Percentiles rank a stretch among this genome's conserved stretches.
Conservation (phyloP, 768 basidiomycete species). For the Boletus rufocinnamomeus region DNA sequence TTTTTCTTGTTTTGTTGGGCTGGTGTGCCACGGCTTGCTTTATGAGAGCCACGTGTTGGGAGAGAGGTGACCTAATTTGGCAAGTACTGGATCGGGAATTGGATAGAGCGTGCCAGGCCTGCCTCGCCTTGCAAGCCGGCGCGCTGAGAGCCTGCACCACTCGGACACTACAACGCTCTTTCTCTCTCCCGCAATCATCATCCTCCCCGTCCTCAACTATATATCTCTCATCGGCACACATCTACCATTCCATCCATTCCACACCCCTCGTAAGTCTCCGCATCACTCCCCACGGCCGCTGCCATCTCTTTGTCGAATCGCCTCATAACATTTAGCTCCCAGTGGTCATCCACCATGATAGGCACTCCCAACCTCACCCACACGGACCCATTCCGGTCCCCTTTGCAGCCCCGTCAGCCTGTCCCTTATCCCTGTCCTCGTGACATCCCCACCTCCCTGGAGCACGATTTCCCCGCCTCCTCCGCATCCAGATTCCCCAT, state of each 20-base stretch:
- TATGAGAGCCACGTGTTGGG: slow-evolving; percentile 32
- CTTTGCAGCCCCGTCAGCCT: slow-evolving; percentile 21
- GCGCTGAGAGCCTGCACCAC: slow-evolving; percentile 27
- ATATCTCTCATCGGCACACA: slow-evolving; percentile 4
- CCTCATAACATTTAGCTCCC: slow-evolving; percentile 11
- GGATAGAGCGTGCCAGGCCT: slow-evolving; percentile 35
- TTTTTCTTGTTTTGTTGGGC: not conserved
- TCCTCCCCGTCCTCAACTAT: not conserved
- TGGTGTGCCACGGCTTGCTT: not conserved
- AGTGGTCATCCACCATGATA: slow-evolving; percentile 22
- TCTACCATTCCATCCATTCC: not conserved
- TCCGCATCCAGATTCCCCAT: slow-evolving; percentile 35
- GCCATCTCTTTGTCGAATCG: slow-evolving; percentile 16
- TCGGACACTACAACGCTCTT: slow-evolving; percentile 22
- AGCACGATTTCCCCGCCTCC: slow-evolving; percentile 27
- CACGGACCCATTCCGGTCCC: slow-evolving; percentile 13
- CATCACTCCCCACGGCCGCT: not conserved
- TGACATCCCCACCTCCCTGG: slow-evolving; percentile 17
- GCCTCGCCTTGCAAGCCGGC: slow-evolving; percentile 36
- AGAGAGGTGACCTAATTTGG: slow-evolving; percentile 29
- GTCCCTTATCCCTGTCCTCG: slow-evolving; percentile 15
- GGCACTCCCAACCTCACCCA: not conserved
- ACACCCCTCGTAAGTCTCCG: slow-evolving; percentile 8
- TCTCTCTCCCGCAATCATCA: slow-evolving; percentile 14
- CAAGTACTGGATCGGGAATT: slow-evolving; percentile 30